These are phyloP conservation scores for Mallotus japonicus DNA, from an alignment of 441 rosid genomes.

Conservation along the genomic window DNA sequence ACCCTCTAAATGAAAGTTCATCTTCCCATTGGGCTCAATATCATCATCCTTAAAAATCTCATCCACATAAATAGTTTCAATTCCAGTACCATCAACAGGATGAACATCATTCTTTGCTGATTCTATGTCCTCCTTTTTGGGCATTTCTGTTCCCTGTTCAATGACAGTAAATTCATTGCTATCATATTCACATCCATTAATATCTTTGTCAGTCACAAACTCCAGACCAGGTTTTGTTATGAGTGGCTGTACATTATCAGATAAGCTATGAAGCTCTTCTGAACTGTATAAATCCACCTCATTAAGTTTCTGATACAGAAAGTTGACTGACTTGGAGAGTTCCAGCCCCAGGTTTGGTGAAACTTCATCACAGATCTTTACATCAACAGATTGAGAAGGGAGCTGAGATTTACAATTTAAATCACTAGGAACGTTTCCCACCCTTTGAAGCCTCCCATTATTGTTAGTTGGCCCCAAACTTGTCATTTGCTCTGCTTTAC, in stretches of 20 bases:
- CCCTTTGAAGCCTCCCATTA: constrained; percentile 34
- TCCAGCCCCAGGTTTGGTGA: constrained; percentile 48
- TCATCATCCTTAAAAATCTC: constrained; percentile 52
- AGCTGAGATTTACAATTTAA: constrained; percentile 29
- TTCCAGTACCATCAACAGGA: constrained; percentile 29
- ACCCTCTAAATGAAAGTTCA: constrained; percentile 19
- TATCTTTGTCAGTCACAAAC: constrained; percentile 31
- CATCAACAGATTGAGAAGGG: constrained; percentile 39
- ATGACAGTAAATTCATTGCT: constrained; percentile 40
- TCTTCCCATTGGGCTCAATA: constrained; percentile 26
- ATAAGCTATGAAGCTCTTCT: constrained; percentile 26
- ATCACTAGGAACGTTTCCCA: constrained; percentile 51
- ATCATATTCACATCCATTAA: constrained; percentile 32
- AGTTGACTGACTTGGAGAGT: constrained; percentile 54
- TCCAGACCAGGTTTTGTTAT: constrained; percentile 24
- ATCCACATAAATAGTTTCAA: constrained; percentile 56
- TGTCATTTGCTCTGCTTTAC: constrained; percentile 10
- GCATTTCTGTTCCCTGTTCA: constrained; percentile 53
- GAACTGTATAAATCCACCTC: constrained; percentile 42
- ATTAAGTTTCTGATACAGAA: constrained; percentile 58
- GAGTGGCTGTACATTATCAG: constrained; percentile 27
- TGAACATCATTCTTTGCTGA: constrained; percentile 32
- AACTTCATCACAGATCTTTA: constrained; percentile 45
- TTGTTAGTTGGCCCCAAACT: constrained; percentile 24
- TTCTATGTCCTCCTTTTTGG: constrained; percentile 34